Conservation (phyloP, 495 filamentous ascomycete genomes). For the Cladorrhinum samala region DNA sequence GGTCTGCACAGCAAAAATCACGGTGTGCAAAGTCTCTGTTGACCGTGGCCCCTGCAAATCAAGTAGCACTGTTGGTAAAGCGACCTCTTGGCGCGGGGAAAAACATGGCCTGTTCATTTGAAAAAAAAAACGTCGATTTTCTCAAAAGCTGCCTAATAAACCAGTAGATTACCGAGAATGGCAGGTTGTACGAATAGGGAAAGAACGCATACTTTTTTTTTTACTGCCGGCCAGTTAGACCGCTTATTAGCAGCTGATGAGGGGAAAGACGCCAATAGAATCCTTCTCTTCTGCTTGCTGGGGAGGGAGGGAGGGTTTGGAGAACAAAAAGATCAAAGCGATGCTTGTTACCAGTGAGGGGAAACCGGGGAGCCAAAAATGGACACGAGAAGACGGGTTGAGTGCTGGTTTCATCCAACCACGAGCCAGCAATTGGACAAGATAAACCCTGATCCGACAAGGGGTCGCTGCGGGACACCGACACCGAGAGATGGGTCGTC, state of each 20-base stretch:
- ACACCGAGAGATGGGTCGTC: not conserved
- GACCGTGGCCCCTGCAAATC: too few relatives aligned
- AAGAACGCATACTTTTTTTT: too few relatives aligned
- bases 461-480: constrained; percentile 24
- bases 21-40: too few relatives aligned
- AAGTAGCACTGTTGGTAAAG: not conserved
- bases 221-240: too few relatives aligned
- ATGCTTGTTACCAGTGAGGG: too few relatives aligned
- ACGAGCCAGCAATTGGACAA: constrained; percentile 16
- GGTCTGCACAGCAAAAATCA: not conserved
- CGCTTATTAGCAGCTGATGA: too few relatives aligned
- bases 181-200: too few relatives aligned
- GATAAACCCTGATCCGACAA: constrained; percentile 18
- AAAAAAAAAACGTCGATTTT: not conserved
- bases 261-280: not conserved
- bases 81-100: not conserved
- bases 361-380: constrained; percentile 37
- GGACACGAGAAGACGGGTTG: constrained; percentile 45
- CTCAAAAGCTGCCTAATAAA: not conserved
- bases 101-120: not conserved
- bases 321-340: constrained; percentile 14
- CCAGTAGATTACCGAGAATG: not conserved
- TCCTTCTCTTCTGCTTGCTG: too few relatives aligned
- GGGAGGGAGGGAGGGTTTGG: too few relatives aligned
- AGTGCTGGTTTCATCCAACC: constrained; percentile 39